A percentile compares a stretch with the other conserved stretches of the same genome.
phyloP scores from a whole-genome alignment of 2,329 filamentous ascomycete genomes.

The Pyrenophora seminiperda region DNA sequence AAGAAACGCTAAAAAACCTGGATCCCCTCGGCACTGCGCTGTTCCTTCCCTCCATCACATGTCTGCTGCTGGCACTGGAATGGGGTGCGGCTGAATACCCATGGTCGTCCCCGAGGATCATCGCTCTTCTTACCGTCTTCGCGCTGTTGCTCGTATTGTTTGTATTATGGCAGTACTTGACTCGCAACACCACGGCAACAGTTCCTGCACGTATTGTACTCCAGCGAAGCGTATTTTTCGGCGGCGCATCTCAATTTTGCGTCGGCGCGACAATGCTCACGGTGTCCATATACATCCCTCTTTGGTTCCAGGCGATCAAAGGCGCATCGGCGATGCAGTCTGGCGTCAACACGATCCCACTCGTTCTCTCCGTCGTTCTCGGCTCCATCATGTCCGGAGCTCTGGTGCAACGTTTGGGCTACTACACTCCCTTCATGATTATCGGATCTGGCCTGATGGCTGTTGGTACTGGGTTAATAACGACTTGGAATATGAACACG shows the following conservation, averaged over 20 bases:
- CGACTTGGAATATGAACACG: constrained; percentile 47
- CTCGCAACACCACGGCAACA: constrained; percentile 49
- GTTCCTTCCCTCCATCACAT: constrained; percentile 53
- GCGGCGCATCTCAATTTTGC: constrained; percentile 49
- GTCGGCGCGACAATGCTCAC: constrained; percentile 47
- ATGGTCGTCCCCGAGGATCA: constrained; percentile 50
- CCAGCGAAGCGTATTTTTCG: constrained; percentile 51
- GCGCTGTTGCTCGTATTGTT: constrained; percentile 48
- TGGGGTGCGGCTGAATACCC: constrained; percentile 55
- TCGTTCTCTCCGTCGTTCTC: constrained; percentile 52
- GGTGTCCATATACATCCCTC: constrained; percentile 49
- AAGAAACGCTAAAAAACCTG: constrained; percentile 46
- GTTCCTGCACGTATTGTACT: constrained; percentile 51
- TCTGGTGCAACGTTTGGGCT: constrained; percentile 50
- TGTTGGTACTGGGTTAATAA: constrained; percentile 53
- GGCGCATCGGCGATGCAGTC: constrained; percentile 50
- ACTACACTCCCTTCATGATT: constrained; percentile 57
- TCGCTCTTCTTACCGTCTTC: constrained; percentile 51
- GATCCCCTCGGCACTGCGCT: constrained; percentile 51
- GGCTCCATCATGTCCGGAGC: constrained; percentile 49
- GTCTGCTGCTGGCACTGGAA: constrained; percentile 54
- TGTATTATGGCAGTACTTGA: constrained; percentile 45
- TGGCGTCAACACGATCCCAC: constrained; percentile 53
- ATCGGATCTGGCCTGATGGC: constrained; percentile 48
- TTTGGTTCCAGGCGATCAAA: constrained; percentile 57